Evolutionary conservation across 2,329 filamentous ascomycete species (phyloP).

Genomic region (Xylariaceae sp.): DNA sequence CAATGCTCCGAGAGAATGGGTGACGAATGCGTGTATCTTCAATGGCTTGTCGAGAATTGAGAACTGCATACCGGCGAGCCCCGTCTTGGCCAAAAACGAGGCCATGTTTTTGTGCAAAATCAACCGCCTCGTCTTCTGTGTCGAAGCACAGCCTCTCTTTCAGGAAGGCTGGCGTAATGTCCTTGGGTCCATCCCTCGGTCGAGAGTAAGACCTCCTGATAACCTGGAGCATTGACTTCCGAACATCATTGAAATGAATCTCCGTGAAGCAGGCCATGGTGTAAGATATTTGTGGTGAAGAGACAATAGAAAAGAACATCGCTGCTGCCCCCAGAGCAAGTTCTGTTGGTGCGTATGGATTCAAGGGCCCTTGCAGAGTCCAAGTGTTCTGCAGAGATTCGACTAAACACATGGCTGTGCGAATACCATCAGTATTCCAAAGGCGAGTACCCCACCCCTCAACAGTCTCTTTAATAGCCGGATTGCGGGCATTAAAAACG

Average conservation of each 20-base stretch:
- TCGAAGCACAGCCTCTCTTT: conserved; percentile 71
- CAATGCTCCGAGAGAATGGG: conserved; percentile 61
- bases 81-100: conserved; percentile 57
- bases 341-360: conserved; percentile 55
- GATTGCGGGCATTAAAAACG: conserved; percentile 65
- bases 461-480: conserved; percentile 62
- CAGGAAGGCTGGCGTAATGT: conserved; percentile 63
- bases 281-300: conserved; percentile 65
- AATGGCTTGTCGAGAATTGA: conserved; percentile 53
- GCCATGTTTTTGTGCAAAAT: conserved; percentile 66
- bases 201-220: conserved; percentile 63
- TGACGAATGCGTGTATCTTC: conserved; percentile 60
- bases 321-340: conserved; percentile 57
- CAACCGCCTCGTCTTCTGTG: conserved; percentile 68
- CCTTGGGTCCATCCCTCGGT: conserved; percentile 63
- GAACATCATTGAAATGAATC: conserved; percentile 68
- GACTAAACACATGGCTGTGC: conserved; percentile 66
- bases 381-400: conserved; percentile 66
- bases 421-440: conserved; percentile 65
- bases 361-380: conserved; percentile 63
- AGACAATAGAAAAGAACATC: conserved; percentile 66
- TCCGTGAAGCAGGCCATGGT: conserved; percentile 75
- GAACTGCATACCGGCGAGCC: conserved; percentile 50
- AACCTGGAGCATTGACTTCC: conserved; percentile 63
- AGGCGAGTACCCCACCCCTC: conserved; percentile 62